phyloP scores from a whole-genome alignment of 495 filamentous ascomycete species.

The Talaromyces liani region DNA sequence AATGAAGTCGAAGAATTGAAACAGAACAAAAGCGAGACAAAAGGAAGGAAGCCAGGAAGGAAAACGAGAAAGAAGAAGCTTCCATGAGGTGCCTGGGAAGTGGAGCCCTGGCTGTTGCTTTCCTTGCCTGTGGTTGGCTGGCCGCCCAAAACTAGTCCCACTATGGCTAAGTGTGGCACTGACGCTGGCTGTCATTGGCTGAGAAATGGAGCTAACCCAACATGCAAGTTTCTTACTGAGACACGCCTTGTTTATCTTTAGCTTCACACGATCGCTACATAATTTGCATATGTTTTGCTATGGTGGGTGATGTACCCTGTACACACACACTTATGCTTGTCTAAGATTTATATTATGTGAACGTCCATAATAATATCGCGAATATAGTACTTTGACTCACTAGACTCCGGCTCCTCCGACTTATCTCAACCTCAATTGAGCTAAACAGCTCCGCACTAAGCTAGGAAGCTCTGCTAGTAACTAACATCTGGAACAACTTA shows the following conservation, averaged over 20 bases:
- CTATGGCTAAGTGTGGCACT: background rate
- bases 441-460: background rate
- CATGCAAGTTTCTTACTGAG: background rate
- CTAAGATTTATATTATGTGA: background rate
- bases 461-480: background rate
- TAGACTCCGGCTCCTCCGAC: background rate
- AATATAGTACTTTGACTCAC: background rate
- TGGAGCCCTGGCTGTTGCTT: background rate
- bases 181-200: background rate
- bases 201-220: background rate
- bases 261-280: background rate
- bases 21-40: constrained; percentile 3
- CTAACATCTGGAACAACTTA: background rate
- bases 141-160: background rate
- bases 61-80: constrained; percentile 10
- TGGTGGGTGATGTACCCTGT: background rate
- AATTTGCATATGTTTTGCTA: background rate
- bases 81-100: constrained; percentile 1
- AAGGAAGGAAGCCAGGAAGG: constrained; percentile 13
- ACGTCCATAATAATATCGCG: background rate
- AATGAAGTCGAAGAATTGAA: constrained; percentile 11
- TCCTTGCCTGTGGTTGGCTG: background rate
- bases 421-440: background rate
- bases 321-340: background rate
- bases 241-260: background rate